Evolutionary conservation across 2,329 filamentous ascomycete genomes (phyloP), one percentile per base, ranked within the genome.

Genomic region (Moelleriella libera): DNA sequence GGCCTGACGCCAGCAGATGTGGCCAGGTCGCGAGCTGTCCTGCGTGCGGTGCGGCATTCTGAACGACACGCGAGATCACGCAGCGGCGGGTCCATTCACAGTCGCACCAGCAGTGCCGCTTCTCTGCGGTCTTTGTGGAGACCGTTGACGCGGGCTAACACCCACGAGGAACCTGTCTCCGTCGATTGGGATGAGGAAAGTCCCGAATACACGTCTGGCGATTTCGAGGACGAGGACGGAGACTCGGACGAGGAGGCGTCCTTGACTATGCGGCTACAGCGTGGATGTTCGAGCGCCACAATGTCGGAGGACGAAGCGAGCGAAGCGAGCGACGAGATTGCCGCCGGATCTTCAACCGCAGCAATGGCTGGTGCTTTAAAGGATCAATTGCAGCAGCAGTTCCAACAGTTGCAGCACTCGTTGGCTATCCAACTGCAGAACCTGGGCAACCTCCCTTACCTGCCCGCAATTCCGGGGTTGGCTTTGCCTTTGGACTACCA

Each of bases 371-470:
- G 79, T 45, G 83, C 82, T 11, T 76, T 87, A 65, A 80, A 82
- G 56, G 83, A 88, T 47, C 83, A 89, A 49, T 65, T 90, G 21
- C 73, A 81, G 30, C 74, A 81, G 14, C 85, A 88, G 57, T 72
- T 89, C 44, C 82, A 89, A 48, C 81, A 88, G 49, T 74, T 89
- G 56, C 86, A 88, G 58, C 81, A 87, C 59, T 78, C 73, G 43
- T 74, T 87, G 68, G 72, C 77, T 37, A 68, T 80, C 61, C 75
- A 80, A 43, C 70, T 86, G 55, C 82, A 82, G 45, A 83, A 82
- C 46, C 52, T 68, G 7, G 55, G 63, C 1, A 60, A 66, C 44
- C 63, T 81, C 32, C 71, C 65, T 39, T 74, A 79, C 55, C 74
- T 86, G 58, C 73, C 65, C 45, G 63, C 68, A 30, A 57, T 77